A percentile compares a stretch with the other conserved stretches of the same genome.
Conservation (phyloP, 2,329 filamentous ascomycete genomes). For the Claviceps purpurea region DNA sequence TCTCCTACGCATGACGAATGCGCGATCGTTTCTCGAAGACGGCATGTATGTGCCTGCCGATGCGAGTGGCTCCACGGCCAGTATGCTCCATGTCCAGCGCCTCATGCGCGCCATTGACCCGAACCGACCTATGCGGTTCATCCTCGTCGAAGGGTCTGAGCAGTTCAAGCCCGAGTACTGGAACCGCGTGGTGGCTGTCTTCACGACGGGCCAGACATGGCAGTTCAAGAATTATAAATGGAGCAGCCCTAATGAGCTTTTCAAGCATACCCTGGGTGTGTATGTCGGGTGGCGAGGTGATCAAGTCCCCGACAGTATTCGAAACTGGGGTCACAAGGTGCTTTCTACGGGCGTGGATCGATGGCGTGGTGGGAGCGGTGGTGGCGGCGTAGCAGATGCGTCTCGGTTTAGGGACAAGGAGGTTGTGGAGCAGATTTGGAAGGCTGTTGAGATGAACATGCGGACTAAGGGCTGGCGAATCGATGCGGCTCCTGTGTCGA, state of each 20-base stretch:
- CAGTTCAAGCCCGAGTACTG: slow-evolving; percentile 98
- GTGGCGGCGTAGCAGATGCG: slow-evolving; percentile 35
- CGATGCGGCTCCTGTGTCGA: slow-evolving; percentile 49
- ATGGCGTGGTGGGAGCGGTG: slow-evolving; percentile 43
- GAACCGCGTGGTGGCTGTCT: slow-evolving; percentile 87
- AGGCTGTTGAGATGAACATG: slow-evolving; percentile 79
- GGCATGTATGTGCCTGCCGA: slow-evolving; percentile 72
- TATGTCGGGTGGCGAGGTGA: slow-evolving; percentile 90
- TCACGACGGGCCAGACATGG: slow-evolving; percentile 95
- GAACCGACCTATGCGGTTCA: slow-evolving; percentile 70
- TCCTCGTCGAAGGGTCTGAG: slow-evolving; percentile 83
- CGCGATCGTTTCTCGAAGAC: slow-evolving; percentile 82
- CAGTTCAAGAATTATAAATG: slow-evolving; percentile 99
- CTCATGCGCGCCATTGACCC: slow-evolving; percentile 58
- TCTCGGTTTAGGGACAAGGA: slow-evolving; percentile 77
- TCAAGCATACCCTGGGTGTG: slow-evolving; percentile 74
- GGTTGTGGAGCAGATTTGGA: slow-evolving; percentile 88
- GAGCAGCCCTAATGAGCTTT: slow-evolving; percentile 76
- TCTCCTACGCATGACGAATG: slow-evolving; percentile 87
- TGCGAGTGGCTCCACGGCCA: slow-evolving; percentile 49
- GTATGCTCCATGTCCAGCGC: slow-evolving; percentile 77
- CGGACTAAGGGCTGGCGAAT: slow-evolving; percentile 67
- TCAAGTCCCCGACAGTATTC: slow-evolving; percentile 61
- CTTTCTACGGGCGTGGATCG: slow-evolving; percentile 71
- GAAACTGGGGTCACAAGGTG: slow-evolving; percentile 76